A percentile compares a stretch with the other conserved stretches of the same genome.
Conservation (phyloP, 2,329 filamentous ascomycete species). For the Aspergillus sp. region DNA sequence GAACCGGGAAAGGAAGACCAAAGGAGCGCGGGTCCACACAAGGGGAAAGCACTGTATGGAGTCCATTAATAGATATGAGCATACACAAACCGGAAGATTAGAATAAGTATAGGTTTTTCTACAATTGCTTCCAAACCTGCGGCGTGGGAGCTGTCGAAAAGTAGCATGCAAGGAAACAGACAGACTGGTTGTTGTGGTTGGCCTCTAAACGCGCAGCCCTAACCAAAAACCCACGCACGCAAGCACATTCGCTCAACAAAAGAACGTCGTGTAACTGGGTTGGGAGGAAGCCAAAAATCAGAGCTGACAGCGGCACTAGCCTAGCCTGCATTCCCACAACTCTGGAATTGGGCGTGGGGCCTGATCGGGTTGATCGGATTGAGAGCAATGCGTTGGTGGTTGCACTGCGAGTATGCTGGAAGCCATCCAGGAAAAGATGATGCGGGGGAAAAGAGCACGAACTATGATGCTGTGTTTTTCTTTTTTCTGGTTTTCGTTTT, state of each 20-base stretch:
- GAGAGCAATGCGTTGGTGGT: constrained; percentile 2
- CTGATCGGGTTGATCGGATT: not conserved
- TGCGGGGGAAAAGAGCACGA: not conserved
- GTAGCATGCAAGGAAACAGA: not conserved
- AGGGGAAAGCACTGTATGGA: not conserved
- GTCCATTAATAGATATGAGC: not conserved
- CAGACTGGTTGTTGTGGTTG: not conserved
- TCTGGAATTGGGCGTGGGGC: not conserved
- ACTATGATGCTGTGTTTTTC: not conserved
- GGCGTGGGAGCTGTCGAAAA: not conserved
- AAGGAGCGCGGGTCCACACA: no score
- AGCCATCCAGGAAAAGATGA: constrained; percentile 4
- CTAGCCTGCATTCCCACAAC: not conserved
- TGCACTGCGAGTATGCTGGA: constrained; percentile 6
- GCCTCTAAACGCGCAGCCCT: not conserved
- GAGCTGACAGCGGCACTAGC: not conserved
- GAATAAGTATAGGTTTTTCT: not conserved
- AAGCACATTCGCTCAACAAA: not conserved
- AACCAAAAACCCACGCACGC: not conserved
- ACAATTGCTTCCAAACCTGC: not conserved
- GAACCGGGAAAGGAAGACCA: constrained; percentile 6
- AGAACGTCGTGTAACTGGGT: not conserved
- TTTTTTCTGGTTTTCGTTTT: not conserved
- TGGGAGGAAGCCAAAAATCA: not conserved
- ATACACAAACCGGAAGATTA: not conserved